phyloP scores from a whole-genome alignment of 352 stramenopile species.

The Globisporangium spinosum region DNA sequence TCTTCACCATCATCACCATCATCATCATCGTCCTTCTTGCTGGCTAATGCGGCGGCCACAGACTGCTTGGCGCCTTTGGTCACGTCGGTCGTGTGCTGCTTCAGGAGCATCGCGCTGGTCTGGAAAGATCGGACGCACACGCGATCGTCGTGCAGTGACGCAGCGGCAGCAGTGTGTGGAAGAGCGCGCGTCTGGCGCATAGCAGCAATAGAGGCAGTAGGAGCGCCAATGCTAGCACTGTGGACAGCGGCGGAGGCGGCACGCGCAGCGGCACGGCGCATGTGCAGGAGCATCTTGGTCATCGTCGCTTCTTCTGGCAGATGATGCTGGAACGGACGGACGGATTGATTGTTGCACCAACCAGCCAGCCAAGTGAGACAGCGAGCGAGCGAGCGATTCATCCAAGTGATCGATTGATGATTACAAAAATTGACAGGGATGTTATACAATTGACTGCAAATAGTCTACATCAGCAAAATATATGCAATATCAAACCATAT shows the following conservation, averaged over 20 bases:
- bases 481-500: background rate
- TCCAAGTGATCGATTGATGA: background rate
- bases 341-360: constrained; percentile 4
- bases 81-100: constrained; percentile 25
- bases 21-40: constrained; percentile 11
- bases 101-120: constrained; percentile 16
- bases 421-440: background rate
- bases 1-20: background rate
- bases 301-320: constrained; percentile 5
- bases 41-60: constrained; percentile 11
- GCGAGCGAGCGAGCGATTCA: background rate
- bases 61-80: constrained; percentile 17
- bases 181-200: background rate
- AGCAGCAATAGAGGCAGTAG: background rate
- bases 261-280: constrained; percentile 14
- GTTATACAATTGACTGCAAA: background rate
- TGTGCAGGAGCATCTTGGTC: constrained; percentile 14
- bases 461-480: background rate
- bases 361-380: constrained; percentile 5
- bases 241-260: background rate
- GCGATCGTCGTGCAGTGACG: background rate
- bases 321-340: background rate
- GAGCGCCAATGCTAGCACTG: background rate
- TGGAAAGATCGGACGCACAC: constrained; percentile 14
- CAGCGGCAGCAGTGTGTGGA: background rate